These are phyloP conservation scores for Aureobasidium sp. DNA, from an alignment of 2,329 filamentous ascomycete genomes.

Conservation along the genomic window DNA sequence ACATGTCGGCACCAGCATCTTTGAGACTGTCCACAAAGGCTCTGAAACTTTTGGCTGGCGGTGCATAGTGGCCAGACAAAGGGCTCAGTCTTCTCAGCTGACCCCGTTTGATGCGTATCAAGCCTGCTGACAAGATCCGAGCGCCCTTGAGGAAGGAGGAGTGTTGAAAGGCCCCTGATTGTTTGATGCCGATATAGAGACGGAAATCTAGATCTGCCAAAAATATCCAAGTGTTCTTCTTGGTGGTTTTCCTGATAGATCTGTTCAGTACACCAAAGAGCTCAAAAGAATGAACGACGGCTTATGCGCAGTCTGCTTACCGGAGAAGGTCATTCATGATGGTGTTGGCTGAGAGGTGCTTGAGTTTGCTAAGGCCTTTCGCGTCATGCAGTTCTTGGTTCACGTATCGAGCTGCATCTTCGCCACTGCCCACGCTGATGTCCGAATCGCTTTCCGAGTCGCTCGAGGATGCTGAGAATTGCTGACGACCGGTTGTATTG, in stretches of 20 bases:
- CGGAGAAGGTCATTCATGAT: slow-evolving; percentile 71
- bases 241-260: slow-evolving; percentile 52
- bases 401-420: slow-evolving; percentile 55
- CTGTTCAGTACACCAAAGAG: neutral
- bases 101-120: slow-evolving; percentile 78
- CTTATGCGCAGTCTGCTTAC: neutral
- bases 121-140: slow-evolving; percentile 70
- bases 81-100: slow-evolving; percentile 64
- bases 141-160: slow-evolving; percentile 79
- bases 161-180: slow-evolving; percentile 81
- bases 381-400: slow-evolving; percentile 54
- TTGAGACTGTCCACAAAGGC: slow-evolving; percentile 68
- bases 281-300: neutral
- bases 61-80: slow-evolving; percentile 68
- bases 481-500: slow-evolving; percentile 24
- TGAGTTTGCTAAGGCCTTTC: slow-evolving; percentile 52
- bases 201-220: slow-evolving; percentile 78
- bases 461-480: slow-evolving; percentile 15
- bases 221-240: slow-evolving; percentile 90
- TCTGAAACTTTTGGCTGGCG: slow-evolving; percentile 72
- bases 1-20: slow-evolving; percentile 68
- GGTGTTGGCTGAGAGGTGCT: slow-evolving; percentile 60
- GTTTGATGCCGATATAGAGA: slow-evolving; percentile 84
- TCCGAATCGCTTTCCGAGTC: slow-evolving; percentile 27
- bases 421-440: slow-evolving; percentile 45